Percentiles rank a stretch among this genome's conserved stretches.
phyloP scores from a whole-genome alignment of 768 basidiomycete species.

The Tulasnella sp. region DNA sequence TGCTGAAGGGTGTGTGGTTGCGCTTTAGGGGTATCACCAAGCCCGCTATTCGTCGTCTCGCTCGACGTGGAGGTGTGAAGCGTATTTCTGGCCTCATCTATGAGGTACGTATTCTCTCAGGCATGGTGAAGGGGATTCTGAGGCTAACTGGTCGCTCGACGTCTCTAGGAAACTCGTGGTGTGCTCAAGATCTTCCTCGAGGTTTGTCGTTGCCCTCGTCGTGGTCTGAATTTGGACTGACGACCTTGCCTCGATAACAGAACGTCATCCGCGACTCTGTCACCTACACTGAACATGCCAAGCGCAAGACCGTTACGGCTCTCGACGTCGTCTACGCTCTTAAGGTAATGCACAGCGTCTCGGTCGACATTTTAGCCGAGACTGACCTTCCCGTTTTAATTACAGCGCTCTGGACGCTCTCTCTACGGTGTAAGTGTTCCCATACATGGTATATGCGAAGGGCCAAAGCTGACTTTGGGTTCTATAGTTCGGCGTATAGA shows the following conservation, averaged over 20 bases:
- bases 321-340: slow-evolving; percentile 51
- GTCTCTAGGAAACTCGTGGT: slow-evolving; percentile 45
- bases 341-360: slow-evolving; percentile 36
- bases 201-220: slow-evolving; percentile 29
- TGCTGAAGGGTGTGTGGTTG: slow-evolving; percentile 22
- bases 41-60: slow-evolving; percentile 50
- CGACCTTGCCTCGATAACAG: background rate
- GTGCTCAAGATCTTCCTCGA: slow-evolving; percentile 49
- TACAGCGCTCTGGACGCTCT: slow-evolving; percentile 24
- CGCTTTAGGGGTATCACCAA: slow-evolving; percentile 49
- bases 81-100: slow-evolving; percentile 46
- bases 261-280: slow-evolving; percentile 50
- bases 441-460: background rate
- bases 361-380: slow-evolving; percentile 7
- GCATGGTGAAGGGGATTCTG: background rate
- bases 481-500: slow-evolving; percentile 36
- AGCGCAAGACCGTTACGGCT: slow-evolving; percentile 44
- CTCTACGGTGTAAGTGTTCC: slow-evolving; percentile 25
- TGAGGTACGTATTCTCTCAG: slow-evolving; percentile 31
- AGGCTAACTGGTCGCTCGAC: background rate
- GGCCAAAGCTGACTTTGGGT: background rate
- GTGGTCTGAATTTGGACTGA: slow-evolving; percentile 8
- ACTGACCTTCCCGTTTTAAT: background rate
- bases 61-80: slow-evolving; percentile 50
- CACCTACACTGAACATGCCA: slow-evolving; percentile 53